Evolutionary conservation across 495 filamentous ascomycete genomes (phyloP).

Genomic region (Lasiosphaeria miniovina): DNA sequence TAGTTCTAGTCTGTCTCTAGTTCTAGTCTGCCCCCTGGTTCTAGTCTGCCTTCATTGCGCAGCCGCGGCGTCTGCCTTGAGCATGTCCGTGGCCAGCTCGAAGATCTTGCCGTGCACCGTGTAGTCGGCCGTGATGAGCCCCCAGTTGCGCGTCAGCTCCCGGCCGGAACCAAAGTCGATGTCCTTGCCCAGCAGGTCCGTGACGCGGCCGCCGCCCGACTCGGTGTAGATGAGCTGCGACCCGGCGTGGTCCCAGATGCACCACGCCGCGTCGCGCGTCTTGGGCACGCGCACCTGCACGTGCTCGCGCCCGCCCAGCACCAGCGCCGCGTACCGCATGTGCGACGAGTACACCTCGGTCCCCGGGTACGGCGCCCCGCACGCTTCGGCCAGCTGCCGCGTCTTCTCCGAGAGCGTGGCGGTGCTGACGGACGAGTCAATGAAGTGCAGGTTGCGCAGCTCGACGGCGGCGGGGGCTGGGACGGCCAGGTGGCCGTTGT

Average conservation of each 20-base stretch:
- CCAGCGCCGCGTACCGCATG: slow-evolving; percentile 57
- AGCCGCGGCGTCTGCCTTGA: slow-evolving; percentile 1
- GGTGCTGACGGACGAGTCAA: slow-evolving; percentile 40
- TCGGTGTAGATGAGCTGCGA: slow-evolving; percentile 58
- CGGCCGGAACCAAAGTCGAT: slow-evolving; percentile 41
- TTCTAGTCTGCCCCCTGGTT: too few species aligned
- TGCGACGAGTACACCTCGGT: slow-evolving; percentile 57
- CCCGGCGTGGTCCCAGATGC: slow-evolving; percentile 61
- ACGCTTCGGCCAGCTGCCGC: slow-evolving; percentile 37
- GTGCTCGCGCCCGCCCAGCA: slow-evolving; percentile 38
- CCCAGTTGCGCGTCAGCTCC: slow-evolving; percentile 26
- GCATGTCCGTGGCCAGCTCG: slow-evolving; percentile 16
- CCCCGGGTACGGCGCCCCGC: slow-evolving; percentile 45
- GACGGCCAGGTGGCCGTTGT: background rate
- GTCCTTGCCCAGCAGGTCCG: slow-evolving; percentile 47
- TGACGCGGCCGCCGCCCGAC: slow-evolving; percentile 49
- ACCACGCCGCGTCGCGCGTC: slow-evolving; percentile 16
- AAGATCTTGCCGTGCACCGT: slow-evolving; percentile 23
- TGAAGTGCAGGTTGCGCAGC: slow-evolving; percentile 42
- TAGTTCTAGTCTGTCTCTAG: background rate
- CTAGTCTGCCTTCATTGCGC: background rate
- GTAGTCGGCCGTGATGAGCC: slow-evolving; percentile 27
- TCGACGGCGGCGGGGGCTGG: slow-evolving; percentile 15
- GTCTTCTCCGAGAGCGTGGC: slow-evolving; percentile 45
- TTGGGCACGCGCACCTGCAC: slow-evolving; percentile 28